These are phyloP conservation scores for Lanmaoa rubissima DNA, from an alignment of 768 basidiomycete species.

Conservation along the genomic window DNA sequence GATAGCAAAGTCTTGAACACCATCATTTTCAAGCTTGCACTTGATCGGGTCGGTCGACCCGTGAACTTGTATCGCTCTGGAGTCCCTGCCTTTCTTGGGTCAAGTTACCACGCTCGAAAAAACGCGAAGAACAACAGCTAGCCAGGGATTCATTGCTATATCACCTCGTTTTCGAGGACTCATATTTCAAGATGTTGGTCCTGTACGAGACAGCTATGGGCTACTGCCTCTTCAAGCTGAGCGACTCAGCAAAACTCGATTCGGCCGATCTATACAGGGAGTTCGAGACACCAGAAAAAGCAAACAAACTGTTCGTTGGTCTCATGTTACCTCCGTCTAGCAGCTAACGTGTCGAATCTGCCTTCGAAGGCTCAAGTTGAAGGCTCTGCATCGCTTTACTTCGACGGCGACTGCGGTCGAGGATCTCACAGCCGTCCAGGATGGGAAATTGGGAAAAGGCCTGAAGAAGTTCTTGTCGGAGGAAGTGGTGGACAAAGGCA, in stretches of 20 bases:
- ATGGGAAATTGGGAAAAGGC: slow-evolving; percentile 89
- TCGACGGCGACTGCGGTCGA: slow-evolving; percentile 97
- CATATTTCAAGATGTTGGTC: slow-evolving; percentile 70
- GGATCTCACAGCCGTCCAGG: slow-evolving; percentile 90
- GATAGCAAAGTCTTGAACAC: slow-evolving; percentile 3
- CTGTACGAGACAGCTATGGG: slow-evolving; percentile 95
- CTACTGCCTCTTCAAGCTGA: slow-evolving; percentile 97
- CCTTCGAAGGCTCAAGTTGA: slow-evolving; percentile 77
- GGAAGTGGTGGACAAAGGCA: slow-evolving; percentile 84
- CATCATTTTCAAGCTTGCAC: neutral
- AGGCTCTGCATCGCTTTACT: slow-evolving; percentile 93
- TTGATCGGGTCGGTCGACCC: neutral
- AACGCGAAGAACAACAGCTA: slow-evolving; percentile 8
- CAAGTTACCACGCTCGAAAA: slow-evolving; percentile 35
- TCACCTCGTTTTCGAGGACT: neutral
- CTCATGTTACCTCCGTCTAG: slow-evolving; percentile 10
- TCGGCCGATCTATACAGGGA: slow-evolving; percentile 87
- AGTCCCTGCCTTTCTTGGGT: slow-evolving; percentile 22
- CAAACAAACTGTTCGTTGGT: slow-evolving; percentile 80
- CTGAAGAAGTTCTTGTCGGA: slow-evolving; percentile 92
- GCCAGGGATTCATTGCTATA: neutral
- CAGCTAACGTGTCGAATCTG: slow-evolving; percentile 7
- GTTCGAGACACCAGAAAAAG: slow-evolving; percentile 89
- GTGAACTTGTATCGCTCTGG: neutral
- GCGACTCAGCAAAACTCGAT: slow-evolving; percentile 83